Evolutionary conservation across 805 yeast species (phyloP).

Genomic region (Ogataea salicorniae): DNA sequence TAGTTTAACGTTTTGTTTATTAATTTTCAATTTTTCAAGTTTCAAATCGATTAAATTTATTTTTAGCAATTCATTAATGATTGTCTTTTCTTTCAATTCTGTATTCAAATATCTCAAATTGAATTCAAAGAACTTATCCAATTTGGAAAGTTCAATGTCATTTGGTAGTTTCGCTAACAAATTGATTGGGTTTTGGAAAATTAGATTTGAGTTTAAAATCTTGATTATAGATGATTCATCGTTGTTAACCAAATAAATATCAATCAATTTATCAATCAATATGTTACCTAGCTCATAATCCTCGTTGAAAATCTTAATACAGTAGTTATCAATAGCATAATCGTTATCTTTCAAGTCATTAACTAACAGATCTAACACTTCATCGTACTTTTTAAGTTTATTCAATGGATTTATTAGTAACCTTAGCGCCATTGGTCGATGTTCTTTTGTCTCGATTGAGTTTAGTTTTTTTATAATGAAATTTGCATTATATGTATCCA

Average conservation of each 20-base stretch:
- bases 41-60: conserved; percentile 45
- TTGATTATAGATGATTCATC: conserved; percentile 26
- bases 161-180: conserved; percentile 51
- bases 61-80: conserved; percentile 47
- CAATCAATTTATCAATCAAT: conserved; percentile 47
- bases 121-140: conserved; percentile 41
- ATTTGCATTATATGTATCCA: conserved; percentile 35
- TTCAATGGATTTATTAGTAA: conserved; percentile 55
- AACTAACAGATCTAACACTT: conserved; percentile 58
- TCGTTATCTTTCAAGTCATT: conserved; percentile 50
- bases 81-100: conserved; percentile 33
- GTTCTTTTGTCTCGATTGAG: conserved; percentile 11
- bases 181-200: conserved; percentile 22
- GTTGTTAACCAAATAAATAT: conserved; percentile 27
- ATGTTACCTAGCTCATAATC: conserved; percentile 36
- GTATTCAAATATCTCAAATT: conserved; percentile 40
- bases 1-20: conserved; percentile 33
- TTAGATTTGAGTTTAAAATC: conserved; percentile 20
- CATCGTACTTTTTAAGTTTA: conserved; percentile 54
- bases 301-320: conserved; percentile 40
- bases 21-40: conserved; percentile 32
- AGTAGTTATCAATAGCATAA: conserved; percentile 53
- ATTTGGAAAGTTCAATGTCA: conserved; percentile 36
- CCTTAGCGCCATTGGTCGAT: conserved; percentile 24
- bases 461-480: conserved; percentile 23